Percentiles rank a stretch among this genome's conserved stretches.
phyloP scores from a whole-genome alignment of 2,329 filamentous ascomycete species.

The Fusarium sulawesiense region DNA sequence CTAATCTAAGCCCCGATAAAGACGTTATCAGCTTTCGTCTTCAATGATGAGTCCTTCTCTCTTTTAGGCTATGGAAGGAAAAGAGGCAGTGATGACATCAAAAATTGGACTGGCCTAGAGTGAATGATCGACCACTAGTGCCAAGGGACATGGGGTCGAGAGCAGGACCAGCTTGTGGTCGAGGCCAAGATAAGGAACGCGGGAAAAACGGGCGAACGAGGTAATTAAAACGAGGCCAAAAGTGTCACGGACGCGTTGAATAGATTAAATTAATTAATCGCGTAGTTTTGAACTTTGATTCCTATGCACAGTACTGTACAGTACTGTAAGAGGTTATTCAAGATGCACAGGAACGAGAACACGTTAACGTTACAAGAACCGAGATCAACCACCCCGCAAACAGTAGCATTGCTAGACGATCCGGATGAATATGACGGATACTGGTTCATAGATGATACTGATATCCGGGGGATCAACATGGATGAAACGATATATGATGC shows the following conservation, averaged over 20 bases:
- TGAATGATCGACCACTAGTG: constrained; percentile 42
- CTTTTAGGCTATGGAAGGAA: constrained; percentile 1
- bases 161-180: constrained; percentile 30
- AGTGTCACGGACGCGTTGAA: neutral
- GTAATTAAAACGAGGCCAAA: constrained; percentile 19
- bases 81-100: constrained; percentile 11
- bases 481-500: constrained; percentile 40
- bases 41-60: neutral
- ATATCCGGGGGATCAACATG: constrained; percentile 27
- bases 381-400: constrained; percentile 34
- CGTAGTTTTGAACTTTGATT: constrained; percentile 9
- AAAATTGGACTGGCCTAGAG: constrained; percentile 21
- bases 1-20: constrained; percentile 8
- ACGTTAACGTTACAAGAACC: constrained; percentile 12
- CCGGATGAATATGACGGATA: constrained; percentile 15
- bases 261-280: constrained; percentile 2
- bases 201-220: constrained; percentile 6
- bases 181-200: constrained; percentile 37
- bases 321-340: too few species aligned
- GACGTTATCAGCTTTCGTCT: constrained; percentile 15
- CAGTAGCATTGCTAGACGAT: constrained; percentile 23
- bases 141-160: constrained; percentile 33
- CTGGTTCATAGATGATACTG: constrained; percentile 12
- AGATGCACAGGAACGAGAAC: neutral
- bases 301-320: too few species aligned